Conservation (phyloP, 2,329 filamentous ascomycete species). For the Chrysoporthe austroafricana region DNA sequence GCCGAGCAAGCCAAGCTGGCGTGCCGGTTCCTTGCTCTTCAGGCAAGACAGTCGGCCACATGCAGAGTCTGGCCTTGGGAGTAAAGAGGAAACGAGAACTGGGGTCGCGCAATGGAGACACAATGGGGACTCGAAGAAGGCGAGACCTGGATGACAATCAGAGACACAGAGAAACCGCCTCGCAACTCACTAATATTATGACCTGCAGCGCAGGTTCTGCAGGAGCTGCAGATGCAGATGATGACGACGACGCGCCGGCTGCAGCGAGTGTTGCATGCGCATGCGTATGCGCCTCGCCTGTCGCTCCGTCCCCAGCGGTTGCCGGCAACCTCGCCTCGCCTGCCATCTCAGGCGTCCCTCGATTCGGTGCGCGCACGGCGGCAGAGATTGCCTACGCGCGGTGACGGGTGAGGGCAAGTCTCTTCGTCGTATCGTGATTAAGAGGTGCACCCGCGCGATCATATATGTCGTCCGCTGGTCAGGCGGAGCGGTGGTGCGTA, state of each 20-base stretch:
- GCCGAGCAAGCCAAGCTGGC: neutral
- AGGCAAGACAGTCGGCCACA: neutral
- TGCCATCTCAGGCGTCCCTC: conserved; percentile 23
- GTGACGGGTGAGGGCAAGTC: neutral
- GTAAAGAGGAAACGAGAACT: neutral
- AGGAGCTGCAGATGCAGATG: conserved; percentile 15
- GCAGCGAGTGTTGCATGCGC: conserved; percentile 10
- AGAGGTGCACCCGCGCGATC: neutral
- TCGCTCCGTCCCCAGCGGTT: conserved; percentile 23
- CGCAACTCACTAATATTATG: conserved; percentile 69
- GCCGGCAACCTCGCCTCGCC: conserved; percentile 23
- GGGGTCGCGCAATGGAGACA: neutral
- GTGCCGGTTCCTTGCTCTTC: neutral
- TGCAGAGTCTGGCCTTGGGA: neutral
- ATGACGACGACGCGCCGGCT: neutral
- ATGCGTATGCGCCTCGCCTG: conserved; percentile 20
- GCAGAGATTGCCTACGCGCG: conserved; percentile 18
- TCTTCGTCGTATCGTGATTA: neutral
- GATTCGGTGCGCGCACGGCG: conserved; percentile 1
- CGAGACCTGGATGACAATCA: neutral
- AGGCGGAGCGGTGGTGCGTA: neutral
- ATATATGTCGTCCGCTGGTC: neutral
- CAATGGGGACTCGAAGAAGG: neutral
- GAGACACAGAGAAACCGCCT: conserved; percentile 20
- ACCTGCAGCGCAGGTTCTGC: conserved; percentile 66